phyloP scores from a whole-genome alignment of 148 eudicot genomes.

The Fagopyrum homotropicum region DNA sequence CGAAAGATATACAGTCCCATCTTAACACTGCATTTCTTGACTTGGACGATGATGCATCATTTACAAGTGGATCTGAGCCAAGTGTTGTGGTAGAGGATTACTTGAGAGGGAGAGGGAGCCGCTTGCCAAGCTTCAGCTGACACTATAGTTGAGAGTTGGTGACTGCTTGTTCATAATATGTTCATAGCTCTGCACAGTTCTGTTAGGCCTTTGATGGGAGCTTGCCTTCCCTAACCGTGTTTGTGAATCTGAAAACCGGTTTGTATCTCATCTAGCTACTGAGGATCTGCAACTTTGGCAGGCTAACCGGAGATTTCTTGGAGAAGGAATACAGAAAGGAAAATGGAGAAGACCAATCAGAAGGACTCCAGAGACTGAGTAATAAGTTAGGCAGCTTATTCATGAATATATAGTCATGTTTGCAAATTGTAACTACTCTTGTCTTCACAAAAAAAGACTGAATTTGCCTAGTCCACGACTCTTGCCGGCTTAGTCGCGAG shows the following conservation, averaged over 20 bases:
- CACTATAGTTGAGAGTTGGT: neutral
- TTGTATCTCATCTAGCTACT: neutral
- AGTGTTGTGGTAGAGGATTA: constrained; percentile 51
- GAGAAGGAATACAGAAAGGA: neutral
- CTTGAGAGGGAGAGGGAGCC: constrained; percentile 60
- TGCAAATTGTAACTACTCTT: too few species aligned
- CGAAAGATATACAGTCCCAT: constrained; percentile 41
- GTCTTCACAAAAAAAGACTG: too few species aligned
- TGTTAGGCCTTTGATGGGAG: neutral
- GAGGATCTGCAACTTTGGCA: too few species aligned
- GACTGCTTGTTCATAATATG: neutral
- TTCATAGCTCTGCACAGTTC: neutral
- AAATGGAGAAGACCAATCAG: neutral
- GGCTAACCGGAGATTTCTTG: neutral
- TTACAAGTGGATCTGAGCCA: constrained; percentile 39
- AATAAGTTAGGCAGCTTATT: too few species aligned
- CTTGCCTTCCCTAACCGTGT: too few species aligned
- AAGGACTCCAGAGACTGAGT: too few species aligned
- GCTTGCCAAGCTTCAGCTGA: constrained; percentile 52
- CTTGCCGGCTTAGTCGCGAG: too few species aligned
- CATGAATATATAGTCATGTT: too few species aligned
- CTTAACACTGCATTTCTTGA: constrained; percentile 45
- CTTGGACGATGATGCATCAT: constrained; percentile 37
- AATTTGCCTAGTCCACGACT: too few species aligned
- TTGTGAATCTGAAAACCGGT: neutral